Percentiles rank a stretch among this genome's conserved stretches.
phyloP scores from a whole-genome alignment of 1,284 basidiomycete species.

The Rhodotorula sp. region DNA sequence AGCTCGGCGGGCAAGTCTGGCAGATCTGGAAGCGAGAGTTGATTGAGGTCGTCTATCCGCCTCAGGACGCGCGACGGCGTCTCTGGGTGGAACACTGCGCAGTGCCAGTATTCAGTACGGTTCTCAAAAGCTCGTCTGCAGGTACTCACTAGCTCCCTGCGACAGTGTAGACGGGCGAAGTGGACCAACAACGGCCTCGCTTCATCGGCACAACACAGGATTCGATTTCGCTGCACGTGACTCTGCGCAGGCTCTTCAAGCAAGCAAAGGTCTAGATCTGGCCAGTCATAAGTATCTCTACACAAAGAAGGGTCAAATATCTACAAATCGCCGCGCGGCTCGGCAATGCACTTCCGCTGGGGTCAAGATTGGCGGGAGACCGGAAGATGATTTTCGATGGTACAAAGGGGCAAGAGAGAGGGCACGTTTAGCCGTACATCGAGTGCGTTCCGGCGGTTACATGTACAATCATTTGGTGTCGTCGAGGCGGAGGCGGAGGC shows the following conservation, averaged over 20 bases:
- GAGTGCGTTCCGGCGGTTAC: too few relatives aligned
- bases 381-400: neutral
- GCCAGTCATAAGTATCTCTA: neutral
- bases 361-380: too few relatives aligned
- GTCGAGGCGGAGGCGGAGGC: too few relatives aligned
- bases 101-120: neutral
- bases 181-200: neutral
- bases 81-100: constrained; percentile 33
- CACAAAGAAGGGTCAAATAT: neutral
- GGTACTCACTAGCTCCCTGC: neutral
- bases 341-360: too few relatives aligned
- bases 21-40: constrained; percentile 37
- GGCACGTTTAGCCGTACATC: too few relatives aligned
- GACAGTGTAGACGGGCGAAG: neutral
- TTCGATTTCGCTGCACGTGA: neutral
- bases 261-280: neutral
- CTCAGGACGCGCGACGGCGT: constrained; percentile 43
- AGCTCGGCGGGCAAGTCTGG: constrained; percentile 35
- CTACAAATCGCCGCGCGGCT: neutral
- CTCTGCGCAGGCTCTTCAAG: neutral
- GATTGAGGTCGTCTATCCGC: constrained; percentile 31
- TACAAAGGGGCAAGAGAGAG: too few relatives aligned
- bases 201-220: neutral
- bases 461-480: too few relatives aligned
- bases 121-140: neutral